These are phyloP conservation scores for Mrakia gelida DNA, from an alignment of 768 basidiomycete genomes.

Conservation along the genomic window DNA sequence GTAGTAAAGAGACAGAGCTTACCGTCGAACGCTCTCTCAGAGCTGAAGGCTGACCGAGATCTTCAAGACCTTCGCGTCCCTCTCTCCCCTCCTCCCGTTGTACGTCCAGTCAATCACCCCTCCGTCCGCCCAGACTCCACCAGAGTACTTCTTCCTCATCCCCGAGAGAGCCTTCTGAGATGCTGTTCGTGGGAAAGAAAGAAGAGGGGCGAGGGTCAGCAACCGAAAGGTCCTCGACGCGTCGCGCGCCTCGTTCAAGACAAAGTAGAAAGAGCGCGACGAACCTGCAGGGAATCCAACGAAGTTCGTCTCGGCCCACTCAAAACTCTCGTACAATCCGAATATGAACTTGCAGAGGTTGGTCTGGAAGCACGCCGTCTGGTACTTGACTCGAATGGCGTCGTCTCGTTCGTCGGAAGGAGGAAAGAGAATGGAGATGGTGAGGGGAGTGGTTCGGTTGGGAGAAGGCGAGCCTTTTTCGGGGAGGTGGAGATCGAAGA, in stretches of 20 bases:
- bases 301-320: background rate
- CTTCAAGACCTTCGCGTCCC: background rate
- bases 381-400: background rate
- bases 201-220: too few species aligned
- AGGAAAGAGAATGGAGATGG: background rate
- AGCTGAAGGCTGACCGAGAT: background rate
- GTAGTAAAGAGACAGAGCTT: too few species aligned
- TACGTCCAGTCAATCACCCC: background rate
- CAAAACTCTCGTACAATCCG: background rate
- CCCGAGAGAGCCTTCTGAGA: background rate
- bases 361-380: background rate
- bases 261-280: background rate
- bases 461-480: background rate
- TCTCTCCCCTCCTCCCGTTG: background rate
- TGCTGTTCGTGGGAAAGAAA: too few species aligned
- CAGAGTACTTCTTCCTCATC: background rate
- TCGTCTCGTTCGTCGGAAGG: background rate
- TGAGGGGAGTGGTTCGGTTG: background rate
- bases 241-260: too few species aligned
- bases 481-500: background rate
- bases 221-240: too few species aligned
- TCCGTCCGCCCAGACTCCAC: background rate
- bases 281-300: background rate
- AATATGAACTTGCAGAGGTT: background rate
- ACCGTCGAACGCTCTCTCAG: background rate